A percentile compares a stretch with the other conserved stretches of the same genome.
phyloP scores from a whole-genome alignment of 2,329 filamentous ascomycete genomes.

The Ilyonectria mors-panacis region DNA sequence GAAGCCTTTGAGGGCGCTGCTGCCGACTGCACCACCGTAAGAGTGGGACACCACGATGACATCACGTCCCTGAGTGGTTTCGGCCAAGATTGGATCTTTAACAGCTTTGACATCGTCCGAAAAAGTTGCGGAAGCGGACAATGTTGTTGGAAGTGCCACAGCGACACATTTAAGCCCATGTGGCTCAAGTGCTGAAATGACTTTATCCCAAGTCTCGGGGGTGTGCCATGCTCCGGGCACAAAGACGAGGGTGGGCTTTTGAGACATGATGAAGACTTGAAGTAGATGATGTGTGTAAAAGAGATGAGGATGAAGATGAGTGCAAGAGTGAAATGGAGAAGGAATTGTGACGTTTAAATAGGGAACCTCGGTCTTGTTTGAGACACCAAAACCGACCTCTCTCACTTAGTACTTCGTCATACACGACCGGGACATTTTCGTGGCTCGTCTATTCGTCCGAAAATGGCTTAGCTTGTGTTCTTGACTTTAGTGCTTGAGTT shows the following conservation, averaged over 20 bases:
- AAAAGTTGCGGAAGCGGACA: slow-evolving; percentile 54
- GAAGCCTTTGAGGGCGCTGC: slow-evolving; percentile 62
- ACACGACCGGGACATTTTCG: slow-evolving; percentile 24
- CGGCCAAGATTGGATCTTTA: slow-evolving; percentile 52
- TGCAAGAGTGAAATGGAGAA: background rate
- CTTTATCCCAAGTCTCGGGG: slow-evolving; percentile 54
- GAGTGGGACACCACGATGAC: slow-evolving; percentile 65
- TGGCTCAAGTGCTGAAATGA: slow-evolving; percentile 53
- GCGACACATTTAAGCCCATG: slow-evolving; percentile 52
- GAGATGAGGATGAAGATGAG: background rate
- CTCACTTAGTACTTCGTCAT: background rate
- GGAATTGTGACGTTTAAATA: background rate
- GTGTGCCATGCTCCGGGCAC: slow-evolving; percentile 65
- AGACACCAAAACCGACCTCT: background rate
- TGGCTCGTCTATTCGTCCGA: slow-evolving; percentile 40
- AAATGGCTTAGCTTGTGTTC: slow-evolving; percentile 35
- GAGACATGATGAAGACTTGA: slow-evolving; percentile 34
- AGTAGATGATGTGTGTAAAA: background rate
- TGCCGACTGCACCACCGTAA: slow-evolving; percentile 63
- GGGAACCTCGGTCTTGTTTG: background rate
- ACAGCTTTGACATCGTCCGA: slow-evolving; percentile 59
- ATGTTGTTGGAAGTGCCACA: slow-evolving; percentile 58
- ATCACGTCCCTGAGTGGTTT: slow-evolving; percentile 56
- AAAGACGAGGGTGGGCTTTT: slow-evolving; percentile 57
- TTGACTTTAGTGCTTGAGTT: background rate